Evolutionary conservation across 2,329 filamentous ascomycete genomes (phyloP), one percentile per base, ranked within the genome.

Genomic region (Penicillium brevicompactum): DNA sequence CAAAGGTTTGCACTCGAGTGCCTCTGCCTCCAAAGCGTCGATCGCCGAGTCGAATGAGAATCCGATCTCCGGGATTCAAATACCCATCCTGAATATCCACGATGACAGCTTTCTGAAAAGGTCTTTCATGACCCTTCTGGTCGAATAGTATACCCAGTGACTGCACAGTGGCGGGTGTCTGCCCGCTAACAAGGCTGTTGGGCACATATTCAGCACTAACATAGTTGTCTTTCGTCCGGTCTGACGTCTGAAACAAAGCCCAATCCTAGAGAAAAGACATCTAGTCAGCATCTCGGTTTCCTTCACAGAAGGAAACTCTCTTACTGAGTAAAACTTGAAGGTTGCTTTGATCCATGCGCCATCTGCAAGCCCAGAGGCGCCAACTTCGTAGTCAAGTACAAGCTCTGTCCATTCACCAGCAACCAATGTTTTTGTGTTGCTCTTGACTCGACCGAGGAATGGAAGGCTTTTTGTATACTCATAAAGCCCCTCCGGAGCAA

Each of bases 71-170:
- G 10, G 53, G 47, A 38, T 53, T 59, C 27, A 59, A 9, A 30
- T 56, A 59, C 4, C 56, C 53, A 38, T 59, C 56, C n/a, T 59
- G 50, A 38, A 56, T 49, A 51, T 59, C 56, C 8, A 59, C 53
- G 42, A 59, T 56, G 4, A 59, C 42, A 22, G 53, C 56, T 16
- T 56, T 59, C 21, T 59, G 56, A 16, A 56, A 59, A 22, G 56
- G 56, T 37, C 56, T 22, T 18, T 59, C 56, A 18, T 59, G 56
- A 4, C 56, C 49, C 24, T 59, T 56, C 46, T 59, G 53, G 16
- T 56, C 53, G 16, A 59, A 59, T 9, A 53, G 53, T 18, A 59
- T 45, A 3, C 46, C 46, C 43, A 59, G 37, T 21, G 53, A 59
- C 21, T 56, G 56, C 2, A 59, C 52, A 9, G 56, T 58, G 3